Evolutionary conservation across 257 asterid species (phyloP).

Genomic region (Lycium barbarum): DNA sequence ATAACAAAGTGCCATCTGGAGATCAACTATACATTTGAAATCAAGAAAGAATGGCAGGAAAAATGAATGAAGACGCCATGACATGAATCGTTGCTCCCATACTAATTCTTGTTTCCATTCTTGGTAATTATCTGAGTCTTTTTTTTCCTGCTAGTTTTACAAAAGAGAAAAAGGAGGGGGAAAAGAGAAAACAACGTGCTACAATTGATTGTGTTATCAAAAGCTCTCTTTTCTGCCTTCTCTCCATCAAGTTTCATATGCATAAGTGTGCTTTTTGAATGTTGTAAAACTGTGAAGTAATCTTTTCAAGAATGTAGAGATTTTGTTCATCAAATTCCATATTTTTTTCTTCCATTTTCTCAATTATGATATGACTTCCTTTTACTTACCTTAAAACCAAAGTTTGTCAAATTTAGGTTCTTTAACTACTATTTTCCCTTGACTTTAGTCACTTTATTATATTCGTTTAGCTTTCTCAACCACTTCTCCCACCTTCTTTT

Average conservation of each 20-base stretch:
- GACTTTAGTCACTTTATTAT: background rate
- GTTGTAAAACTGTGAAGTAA: slow-evolving; percentile 18
- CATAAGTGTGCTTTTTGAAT: slow-evolving; percentile 24
- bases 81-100: slow-evolving; percentile 20
- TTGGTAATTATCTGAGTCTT: slow-evolving; percentile 29
- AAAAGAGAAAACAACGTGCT: background rate
- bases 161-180: slow-evolving; percentile 15
- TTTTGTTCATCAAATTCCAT: slow-evolving; percentile 16
- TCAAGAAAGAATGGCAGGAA: slow-evolving; percentile 89
- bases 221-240: background rate
- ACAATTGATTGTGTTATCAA: slow-evolving; percentile 24
- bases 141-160: slow-evolving; percentile 33
- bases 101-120: slow-evolving; percentile 31
- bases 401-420: background rate
- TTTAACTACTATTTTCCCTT: background rate
- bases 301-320: slow-evolving; percentile 7
- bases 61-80: slow-evolving; percentile 23
- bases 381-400: slow-evolving; percentile 23
- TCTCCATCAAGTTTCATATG: slow-evolving; percentile 26
- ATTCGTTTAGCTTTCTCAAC: slow-evolving; percentile 5
- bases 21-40: slow-evolving; percentile 92
- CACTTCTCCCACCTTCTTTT: background rate
- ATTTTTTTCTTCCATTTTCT: background rate
- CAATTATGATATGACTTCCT: background rate
- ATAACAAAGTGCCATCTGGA: slow-evolving; percentile 91